Conservation (phyloP, 1,139 yeast genomes). For the Yamadazyma buinensis region DNA sequence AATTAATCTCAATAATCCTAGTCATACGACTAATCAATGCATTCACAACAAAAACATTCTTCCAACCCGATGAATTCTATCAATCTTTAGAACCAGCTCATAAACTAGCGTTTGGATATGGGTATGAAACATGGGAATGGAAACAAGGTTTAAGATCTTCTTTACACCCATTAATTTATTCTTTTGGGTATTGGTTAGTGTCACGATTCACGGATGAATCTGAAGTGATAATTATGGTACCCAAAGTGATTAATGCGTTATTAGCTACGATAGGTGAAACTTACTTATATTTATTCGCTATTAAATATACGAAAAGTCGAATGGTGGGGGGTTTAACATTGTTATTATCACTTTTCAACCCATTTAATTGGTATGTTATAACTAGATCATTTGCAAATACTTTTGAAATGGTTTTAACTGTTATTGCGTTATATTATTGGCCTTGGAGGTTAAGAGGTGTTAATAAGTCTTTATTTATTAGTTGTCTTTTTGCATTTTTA, state of each 20-base stretch:
- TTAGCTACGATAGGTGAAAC: constrained; percentile 74
- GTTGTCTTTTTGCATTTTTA: constrained; percentile 41
- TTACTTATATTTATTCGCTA: constrained; percentile 48
- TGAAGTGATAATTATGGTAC: constrained; percentile 29
- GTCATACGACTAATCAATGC: constrained; percentile 56
- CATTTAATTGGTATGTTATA: constrained; percentile 78
- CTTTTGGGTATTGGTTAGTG: constrained; percentile 31
- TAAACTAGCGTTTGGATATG: constrained; percentile 66
- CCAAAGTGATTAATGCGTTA: constrained; percentile 66
- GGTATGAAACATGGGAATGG: constrained; percentile 97
- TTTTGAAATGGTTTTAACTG: constrained; percentile 70
- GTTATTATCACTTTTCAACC: constrained; percentile 57
- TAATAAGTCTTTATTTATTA: constrained; percentile 6
- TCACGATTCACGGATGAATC: constrained; percentile 10
- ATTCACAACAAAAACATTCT: constrained; percentile 63
- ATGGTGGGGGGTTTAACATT: constrained; percentile 44
- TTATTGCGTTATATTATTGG: constrained; percentile 72
- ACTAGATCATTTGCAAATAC: constrained; percentile 87
- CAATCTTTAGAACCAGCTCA: constrained; percentile 95
- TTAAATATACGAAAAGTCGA: constrained; percentile 30
- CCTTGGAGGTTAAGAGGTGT: constrained; percentile 45
- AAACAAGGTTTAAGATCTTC: constrained; percentile 66
- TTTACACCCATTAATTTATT: constrained; percentile 73
- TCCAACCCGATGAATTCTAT: constrained; percentile 96
- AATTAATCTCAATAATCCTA: constrained; percentile 10